Evolutionary conservation across 2,329 filamentous ascomycete species (phyloP).

Genomic region (Ophiostoma triangulosporum): DNA sequence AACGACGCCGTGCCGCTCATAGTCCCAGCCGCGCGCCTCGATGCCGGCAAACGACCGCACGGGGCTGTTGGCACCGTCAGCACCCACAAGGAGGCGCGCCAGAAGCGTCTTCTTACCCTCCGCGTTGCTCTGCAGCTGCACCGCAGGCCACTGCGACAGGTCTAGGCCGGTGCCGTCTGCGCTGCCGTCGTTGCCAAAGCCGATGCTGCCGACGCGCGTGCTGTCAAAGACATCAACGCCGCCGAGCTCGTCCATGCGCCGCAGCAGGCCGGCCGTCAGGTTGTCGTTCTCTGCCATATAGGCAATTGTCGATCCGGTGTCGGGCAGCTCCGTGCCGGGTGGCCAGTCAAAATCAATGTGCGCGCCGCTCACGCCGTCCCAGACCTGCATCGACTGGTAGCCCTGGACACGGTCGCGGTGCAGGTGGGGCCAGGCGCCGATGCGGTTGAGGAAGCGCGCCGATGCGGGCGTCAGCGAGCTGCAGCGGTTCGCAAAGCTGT

Average conservation of each 20-base stretch:
- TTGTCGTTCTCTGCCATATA: constrained; percentile 97
- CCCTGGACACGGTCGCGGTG: constrained; percentile 61
- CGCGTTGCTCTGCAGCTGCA: constrained; percentile 45
- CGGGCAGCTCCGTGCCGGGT: constrained; percentile 26
- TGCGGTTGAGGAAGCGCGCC: constrained; percentile 65
- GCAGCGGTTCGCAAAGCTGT: constrained; percentile 81
- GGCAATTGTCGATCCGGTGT: constrained; percentile 52
- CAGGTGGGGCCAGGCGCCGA: constrained; percentile 76
- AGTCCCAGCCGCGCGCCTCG: constrained; percentile 81
- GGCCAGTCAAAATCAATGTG: constrained; percentile 79
- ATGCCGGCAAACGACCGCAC: constrained; percentile 85
- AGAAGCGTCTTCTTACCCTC: constrained; percentile 38
- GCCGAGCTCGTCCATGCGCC: constrained; percentile 55
- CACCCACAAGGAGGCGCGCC: constrained; percentile 77
- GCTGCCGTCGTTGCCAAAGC: constrained; percentile 41
- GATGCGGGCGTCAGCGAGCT: constrained; percentile 87
- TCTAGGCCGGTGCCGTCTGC: constrained; percentile 42
- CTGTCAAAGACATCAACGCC: constrained; percentile 60
- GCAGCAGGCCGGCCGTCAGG: constrained; percentile 64
- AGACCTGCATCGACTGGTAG: constrained; percentile 95
- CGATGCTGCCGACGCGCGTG: constrained; percentile 67
- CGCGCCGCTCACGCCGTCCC: constrained; percentile 84
- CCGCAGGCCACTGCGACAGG: constrained; percentile 74
- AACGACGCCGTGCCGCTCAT: constrained; percentile 78
- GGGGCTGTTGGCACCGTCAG: constrained; percentile 88